Percentiles rank a stretch among this genome's conserved stretches.
These are phyloP conservation scores for Lepiota brunneoincarnata DNA, from an alignment of 768 basidiomycete genomes.

Conservation along the genomic window DNA sequence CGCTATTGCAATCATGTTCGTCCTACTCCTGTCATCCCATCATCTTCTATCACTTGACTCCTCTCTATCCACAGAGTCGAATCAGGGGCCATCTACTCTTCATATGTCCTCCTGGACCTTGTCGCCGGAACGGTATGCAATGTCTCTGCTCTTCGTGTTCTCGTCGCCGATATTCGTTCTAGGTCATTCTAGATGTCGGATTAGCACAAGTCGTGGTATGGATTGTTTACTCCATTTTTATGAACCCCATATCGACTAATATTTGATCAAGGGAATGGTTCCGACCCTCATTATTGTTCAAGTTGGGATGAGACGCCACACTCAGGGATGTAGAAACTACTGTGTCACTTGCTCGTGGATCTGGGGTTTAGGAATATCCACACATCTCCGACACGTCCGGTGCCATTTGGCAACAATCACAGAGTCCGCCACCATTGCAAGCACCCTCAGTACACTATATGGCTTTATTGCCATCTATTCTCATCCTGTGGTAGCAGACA, in stretches of 20 bases:
- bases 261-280: background rate
- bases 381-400: no score
- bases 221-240: background rate
- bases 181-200: slow-evolving; percentile 20
- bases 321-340: slow-evolving; percentile 1
- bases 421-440: no score
- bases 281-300: slow-evolving; percentile 1
- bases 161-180: background rate
- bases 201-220: slow-evolving; percentile 21
- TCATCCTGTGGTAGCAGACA: no score
- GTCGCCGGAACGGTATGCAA: no score
- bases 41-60: background rate
- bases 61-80: slow-evolving; percentile 37
- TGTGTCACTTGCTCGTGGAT: background rate
- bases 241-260: background rate
- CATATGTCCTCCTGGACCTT: slow-evolving; percentile 4
- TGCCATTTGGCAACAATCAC: no score
- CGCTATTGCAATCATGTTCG: slow-evolving; percentile 35
- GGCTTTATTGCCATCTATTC: no score
- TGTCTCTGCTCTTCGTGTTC: background rate
- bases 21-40: background rate
- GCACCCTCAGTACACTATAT: no score
- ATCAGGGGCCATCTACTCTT: slow-evolving; percentile 34
- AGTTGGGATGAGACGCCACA: background rate
- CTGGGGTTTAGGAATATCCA: no score